Percentiles rank a stretch among this genome's conserved stretches.
Conservation (phyloP, 768 basidiomycete genomes). For the Termitomyces sp. region DNA sequence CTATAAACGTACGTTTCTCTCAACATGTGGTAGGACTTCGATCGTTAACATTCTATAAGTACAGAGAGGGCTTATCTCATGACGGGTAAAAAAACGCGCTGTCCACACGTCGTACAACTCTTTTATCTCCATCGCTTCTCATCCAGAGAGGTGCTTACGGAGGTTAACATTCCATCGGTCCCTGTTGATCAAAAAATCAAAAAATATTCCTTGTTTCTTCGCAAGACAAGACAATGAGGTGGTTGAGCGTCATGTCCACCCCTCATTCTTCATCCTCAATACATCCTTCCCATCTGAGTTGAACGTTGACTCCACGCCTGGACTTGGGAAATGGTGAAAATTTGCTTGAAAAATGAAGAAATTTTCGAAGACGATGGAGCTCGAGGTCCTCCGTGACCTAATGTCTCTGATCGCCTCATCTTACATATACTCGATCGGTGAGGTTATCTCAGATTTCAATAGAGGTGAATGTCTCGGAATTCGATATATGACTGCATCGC, state of each 20-base stretch:
- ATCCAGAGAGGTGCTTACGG: not conserved
- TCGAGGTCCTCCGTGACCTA: not conserved
- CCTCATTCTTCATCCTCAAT: not conserved
- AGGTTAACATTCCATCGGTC: not conserved
- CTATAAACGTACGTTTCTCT: not conserved
- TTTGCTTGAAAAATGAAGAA: not conserved
- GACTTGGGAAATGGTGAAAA: not conserved
- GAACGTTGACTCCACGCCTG: not conserved
- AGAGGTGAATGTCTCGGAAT: constrained; percentile 10
- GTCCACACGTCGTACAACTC: not conserved
- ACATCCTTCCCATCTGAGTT: not conserved
- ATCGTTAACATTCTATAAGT: not conserved
- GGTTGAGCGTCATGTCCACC: not conserved
- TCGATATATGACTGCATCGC: not conserved
- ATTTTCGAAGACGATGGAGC: not conserved
- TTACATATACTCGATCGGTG: constrained; percentile 3
- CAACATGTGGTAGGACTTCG: not conserved
- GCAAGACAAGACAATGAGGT: not conserved
- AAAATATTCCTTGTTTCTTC: not conserved
- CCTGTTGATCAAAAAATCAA: not conserved
- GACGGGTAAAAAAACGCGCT: not conserved
- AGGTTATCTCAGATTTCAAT: constrained; percentile 8
- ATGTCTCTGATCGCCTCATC: constrained; percentile 7
- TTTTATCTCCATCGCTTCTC: not conserved
- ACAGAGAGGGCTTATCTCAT: not conserved